Conservation (phyloP, 805 yeast species). For the Candida chauliodis region DNA sequence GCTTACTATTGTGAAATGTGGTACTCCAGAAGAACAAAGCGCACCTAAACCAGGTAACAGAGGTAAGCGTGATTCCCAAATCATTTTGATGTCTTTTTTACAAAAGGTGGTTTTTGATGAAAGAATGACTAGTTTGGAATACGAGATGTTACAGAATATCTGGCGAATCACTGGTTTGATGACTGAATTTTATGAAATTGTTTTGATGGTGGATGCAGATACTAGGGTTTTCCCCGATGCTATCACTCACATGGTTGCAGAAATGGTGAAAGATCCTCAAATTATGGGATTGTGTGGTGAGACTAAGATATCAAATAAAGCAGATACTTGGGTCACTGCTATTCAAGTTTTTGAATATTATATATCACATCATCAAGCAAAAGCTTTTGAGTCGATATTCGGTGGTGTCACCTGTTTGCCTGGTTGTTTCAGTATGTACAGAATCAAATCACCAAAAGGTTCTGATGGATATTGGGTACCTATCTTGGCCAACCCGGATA, state of each 20-base stretch:
- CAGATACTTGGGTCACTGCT: slow-evolving; percentile 83
- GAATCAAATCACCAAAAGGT: slow-evolving; percentile 88
- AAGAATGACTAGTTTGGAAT: slow-evolving; percentile 89
- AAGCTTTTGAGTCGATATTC: slow-evolving; percentile 92
- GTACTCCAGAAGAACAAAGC: slow-evolving; percentile 74
- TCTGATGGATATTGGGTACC: slow-evolving; percentile 79
- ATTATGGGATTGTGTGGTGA: slow-evolving; percentile 96
- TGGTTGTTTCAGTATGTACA: slow-evolving; percentile 90
- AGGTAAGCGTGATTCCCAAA: slow-evolving; percentile 94
- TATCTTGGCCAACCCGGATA: slow-evolving; percentile 86
- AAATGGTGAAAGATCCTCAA: slow-evolving; percentile 79
- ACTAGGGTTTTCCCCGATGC: slow-evolving; percentile 86
- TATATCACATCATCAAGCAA: slow-evolving; percentile 90
- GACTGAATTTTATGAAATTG: slow-evolving; percentile 77
- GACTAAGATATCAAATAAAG: slow-evolving; percentile 83
- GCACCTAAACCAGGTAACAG: slow-evolving; percentile 80
- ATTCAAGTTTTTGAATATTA: slow-evolving; percentile 93
- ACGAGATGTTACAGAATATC: slow-evolving; percentile 66
- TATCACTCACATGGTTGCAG: slow-evolving; percentile 84
- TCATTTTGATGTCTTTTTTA: slow-evolving; percentile 83
- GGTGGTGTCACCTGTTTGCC: slow-evolving; percentile 95
- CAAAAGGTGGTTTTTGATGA: slow-evolving; percentile 88
- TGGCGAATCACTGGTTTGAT: slow-evolving; percentile 84
- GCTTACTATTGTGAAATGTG: slow-evolving; percentile 78
- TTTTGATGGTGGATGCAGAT: slow-evolving; percentile 94